Base-by-base conservation (phyloP, 305 asterid species). In the Rubia occidens region DNA sequence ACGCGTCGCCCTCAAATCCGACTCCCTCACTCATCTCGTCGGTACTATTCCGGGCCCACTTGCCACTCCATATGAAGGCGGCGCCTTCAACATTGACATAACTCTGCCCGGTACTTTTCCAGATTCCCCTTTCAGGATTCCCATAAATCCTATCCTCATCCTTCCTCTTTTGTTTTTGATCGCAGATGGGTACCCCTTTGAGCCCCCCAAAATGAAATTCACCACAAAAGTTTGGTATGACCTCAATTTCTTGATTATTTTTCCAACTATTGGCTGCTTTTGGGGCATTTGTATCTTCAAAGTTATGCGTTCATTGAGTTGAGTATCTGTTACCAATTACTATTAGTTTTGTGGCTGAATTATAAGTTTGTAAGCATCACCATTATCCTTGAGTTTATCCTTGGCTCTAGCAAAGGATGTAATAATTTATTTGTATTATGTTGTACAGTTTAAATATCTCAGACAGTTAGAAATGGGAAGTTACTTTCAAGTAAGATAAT, bases 191-290 rank as follows among this genome's bases (percentile, higher is more conserved):
- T 90, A 94, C 78, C 98, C 97, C 29, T 94, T 90, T 49, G 91
- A 86, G 84, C 99, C 97, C 71, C 99, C 99, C 42, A 90, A 85
- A 75, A 94, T 94, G 99, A 79, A 69, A 75, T 94, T 94, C 70
- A 78, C 82, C 74, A 94, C 99, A 65, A 94, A 90, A 94, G 96
- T 94, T 59, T 94, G 99, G 98, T 93, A 93, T 74, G 96, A 66
- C 70, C 74, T 79, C 20, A 20, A 35, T 51, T 59, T n/a, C 60
- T 56, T 32, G 45, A 13, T 40, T 49, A 14, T 42, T 4, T 8
- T 3, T 8, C 42, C 42, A 44, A 65, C 13, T 39, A 13, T 21
- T 44, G 67, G 39, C 20, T 39, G n/a, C 43, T 35, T 44, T 17
- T 29, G 54, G 71, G 21, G 9, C 39, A 24, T 67, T 39, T 17